Evolutionary conservation across 2,329 filamentous ascomycete genomes (phyloP), one percentile per base, ranked within the genome.

Genomic region (Penicillium sp.): DNA sequence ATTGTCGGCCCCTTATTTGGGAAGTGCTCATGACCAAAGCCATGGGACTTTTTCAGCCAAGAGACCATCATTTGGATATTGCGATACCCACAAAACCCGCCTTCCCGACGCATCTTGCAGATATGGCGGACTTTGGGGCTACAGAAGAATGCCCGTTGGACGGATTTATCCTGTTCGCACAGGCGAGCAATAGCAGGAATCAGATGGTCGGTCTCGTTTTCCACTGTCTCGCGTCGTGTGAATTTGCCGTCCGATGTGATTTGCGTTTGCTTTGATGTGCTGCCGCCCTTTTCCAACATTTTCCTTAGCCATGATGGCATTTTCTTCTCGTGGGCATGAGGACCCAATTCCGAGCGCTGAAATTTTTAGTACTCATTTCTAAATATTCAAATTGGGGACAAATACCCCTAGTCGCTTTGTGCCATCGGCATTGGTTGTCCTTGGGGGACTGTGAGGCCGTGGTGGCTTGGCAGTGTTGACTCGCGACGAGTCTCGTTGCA

Each of bases 51-150:
- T 58, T 87, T 84, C 21, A 97, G 85, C 71, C 91, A 93, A 0
- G 92, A 93, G 15, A 89, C 79, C 65, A 97, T 75, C 87, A 96
- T 96, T 72, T 97, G 94, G 33, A 96, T 96, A 69, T 96, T 97
- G 41, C 93, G 85, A 72, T 97, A 97, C 4, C 93, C 93, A 71
- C 93, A 97, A 72, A 97, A 97, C 6, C 91, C 90, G 23, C 92
- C 92, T 77, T 96, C 93, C 59, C 80, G 82, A n/a, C 82, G 83
- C 52, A 96, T 81, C 68, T 96, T 96, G 51, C 89, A 90, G 27
- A 97, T 82, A 68, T 97, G 93, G 49, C 86, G 82, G 0, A 91
- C 89, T 48, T 81, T 80, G 1, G 88, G 83, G 67, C 92, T 86
- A 72, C 93, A 97, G 35, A 96, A 79, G 67, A 92, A 96, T 6